These are phyloP conservation scores for Tuctoria greenei DNA, from an alignment of 176 grass and related monocot genomes.

Conservation along the genomic window DNA sequence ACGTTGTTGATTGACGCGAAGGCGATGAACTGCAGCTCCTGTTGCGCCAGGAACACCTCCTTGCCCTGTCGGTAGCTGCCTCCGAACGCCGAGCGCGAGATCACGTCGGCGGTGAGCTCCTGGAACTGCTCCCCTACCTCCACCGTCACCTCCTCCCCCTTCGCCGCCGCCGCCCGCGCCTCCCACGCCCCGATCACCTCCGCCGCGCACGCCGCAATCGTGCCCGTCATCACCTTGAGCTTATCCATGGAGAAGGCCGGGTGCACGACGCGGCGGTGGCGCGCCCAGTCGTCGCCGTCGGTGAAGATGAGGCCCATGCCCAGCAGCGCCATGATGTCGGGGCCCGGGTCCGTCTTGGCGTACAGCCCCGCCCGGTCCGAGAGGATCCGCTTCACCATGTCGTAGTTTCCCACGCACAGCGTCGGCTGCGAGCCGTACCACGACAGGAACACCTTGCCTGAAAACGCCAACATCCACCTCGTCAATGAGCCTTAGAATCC, in stretches of 20 bases:
- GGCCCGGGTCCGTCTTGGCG: conserved; percentile 7
- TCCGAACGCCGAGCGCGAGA: conserved; percentile 66
- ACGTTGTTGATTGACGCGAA: conserved; percentile 11
- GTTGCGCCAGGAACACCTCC: conserved; percentile 64
- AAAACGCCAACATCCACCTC: background rate
- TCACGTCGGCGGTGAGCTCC: conserved; percentile 66
- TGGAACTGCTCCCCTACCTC: conserved; percentile 48
- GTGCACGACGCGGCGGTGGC: conserved; percentile 58
- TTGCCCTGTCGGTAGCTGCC: conserved; percentile 62
- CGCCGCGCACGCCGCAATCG: conserved; percentile 46
- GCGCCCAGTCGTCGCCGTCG: conserved; percentile 56
- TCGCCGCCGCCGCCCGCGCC: background rate
- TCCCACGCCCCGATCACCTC: conserved; percentile 54
- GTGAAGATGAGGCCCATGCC: conserved; percentile 46
- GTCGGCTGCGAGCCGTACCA: conserved; percentile 45
- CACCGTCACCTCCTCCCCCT: background rate
- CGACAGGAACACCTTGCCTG: conserved; percentile 48
- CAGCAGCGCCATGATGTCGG: conserved; percentile 36
- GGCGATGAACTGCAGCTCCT: conserved; percentile 54
- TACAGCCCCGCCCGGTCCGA: conserved; percentile 44
- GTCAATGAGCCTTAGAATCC: no score
- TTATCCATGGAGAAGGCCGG: conserved; percentile 81
- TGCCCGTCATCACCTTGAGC: conserved; percentile 62
- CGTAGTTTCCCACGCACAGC: conserved; percentile 44
- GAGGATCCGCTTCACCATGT: conserved; percentile 51